Base-by-base conservation (phyloP, 139 green algal genomes). In the Diplosphaera chodatii region DNA sequence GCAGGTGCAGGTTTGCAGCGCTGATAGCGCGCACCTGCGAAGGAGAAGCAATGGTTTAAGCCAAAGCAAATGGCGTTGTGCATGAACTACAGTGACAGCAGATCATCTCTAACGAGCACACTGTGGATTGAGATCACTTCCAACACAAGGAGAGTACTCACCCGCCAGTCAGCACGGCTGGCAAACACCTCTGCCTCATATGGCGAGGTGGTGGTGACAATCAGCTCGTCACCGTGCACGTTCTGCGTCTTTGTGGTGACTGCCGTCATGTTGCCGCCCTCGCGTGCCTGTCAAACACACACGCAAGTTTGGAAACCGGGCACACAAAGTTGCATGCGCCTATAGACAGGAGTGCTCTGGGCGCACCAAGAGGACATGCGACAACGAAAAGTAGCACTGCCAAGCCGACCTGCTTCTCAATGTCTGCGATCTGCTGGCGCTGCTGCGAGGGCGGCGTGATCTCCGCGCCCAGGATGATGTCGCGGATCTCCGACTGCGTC, bases 391-490 rank as follows among this genome's bases (percentile, higher is more conserved):
- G n/a, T n/a, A n/a, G n/a, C n/a, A n/a, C n/a, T n/a, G n/a, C n/a
- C n/a, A n/a, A n/a, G n/a, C 37, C 6, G 37, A 72, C 73, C 84
- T 96, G 90, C 88, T 98, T 98, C 87, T 99, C 96, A 65, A 99
- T 98, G 77, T 99, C 96, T 3, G 96, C 95, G 65, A 99, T 98
- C 88, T 98, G 92, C 90, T 99, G 94, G 20, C 96, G 91, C 86
- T 99, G 96, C 80, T 93, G 82, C 27, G 65, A 87, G 37, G 96
- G 96, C 33, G 96, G 95, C 59, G 94, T 93, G 83, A 99, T 99
- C 81, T 99, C 96, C 21, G 96, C 95, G 32, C 96, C 96, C 74
- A 99, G 81, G 74, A 99, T 99, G 84, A 99, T 99, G 85, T 99
- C 96, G 18, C 96, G 85, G 83, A 99, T 97, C 91, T 99, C 96